Evolutionary conservation across 1,284 basidiomycete genomes (phyloP).

Genomic region (Leucoagaricus sp.): DNA sequence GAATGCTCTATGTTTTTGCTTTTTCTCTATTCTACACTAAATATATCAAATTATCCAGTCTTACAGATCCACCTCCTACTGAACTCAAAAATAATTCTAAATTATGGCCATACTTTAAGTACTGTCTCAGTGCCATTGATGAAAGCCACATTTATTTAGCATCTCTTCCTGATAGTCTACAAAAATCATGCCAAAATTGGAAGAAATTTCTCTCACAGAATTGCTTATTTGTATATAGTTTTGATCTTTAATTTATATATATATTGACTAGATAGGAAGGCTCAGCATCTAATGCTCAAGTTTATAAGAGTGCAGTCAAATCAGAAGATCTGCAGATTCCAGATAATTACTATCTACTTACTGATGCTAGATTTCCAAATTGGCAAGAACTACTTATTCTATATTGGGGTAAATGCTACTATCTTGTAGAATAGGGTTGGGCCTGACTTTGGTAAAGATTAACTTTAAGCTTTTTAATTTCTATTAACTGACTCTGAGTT

Average conservation of each 20-base stretch:
- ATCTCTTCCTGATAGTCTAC: conserved; percentile 14
- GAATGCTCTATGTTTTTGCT: conserved; percentile 1
- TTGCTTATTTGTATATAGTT: conserved; percentile 29
- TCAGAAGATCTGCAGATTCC: conserved; percentile 18
- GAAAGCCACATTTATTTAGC: conserved; percentile 24
- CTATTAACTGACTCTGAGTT: not conserved
- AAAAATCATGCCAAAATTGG: conserved; percentile 20
- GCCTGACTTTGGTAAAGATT: conserved; percentile 15
- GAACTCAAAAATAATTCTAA: conserved; percentile 18
- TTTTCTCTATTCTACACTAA: conserved; percentile 1
- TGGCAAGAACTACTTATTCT: conserved; percentile 19
- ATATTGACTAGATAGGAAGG: conserved; percentile 34
- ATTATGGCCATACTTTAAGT: conserved; percentile 25
- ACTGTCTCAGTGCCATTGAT: conserved; percentile 27
- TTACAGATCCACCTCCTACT: not conserved
- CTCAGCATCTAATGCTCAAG: conserved; percentile 27
- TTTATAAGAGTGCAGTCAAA: conserved; percentile 26
- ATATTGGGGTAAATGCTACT: conserved; percentile 22
- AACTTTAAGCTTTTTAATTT: too few species aligned
- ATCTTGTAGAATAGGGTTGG: conserved; percentile 22
- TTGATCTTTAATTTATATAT: conserved; percentile 30
- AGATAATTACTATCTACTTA: conserved; percentile 21
- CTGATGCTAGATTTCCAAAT: conserved; percentile 22
- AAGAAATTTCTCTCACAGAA: conserved; percentile 31
- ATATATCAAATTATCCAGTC: conserved; percentile 2